These are phyloP conservation scores for Davidsoniella virescens DNA, from an alignment of 2,329 filamentous ascomycete genomes.

Conservation along the genomic window DNA sequence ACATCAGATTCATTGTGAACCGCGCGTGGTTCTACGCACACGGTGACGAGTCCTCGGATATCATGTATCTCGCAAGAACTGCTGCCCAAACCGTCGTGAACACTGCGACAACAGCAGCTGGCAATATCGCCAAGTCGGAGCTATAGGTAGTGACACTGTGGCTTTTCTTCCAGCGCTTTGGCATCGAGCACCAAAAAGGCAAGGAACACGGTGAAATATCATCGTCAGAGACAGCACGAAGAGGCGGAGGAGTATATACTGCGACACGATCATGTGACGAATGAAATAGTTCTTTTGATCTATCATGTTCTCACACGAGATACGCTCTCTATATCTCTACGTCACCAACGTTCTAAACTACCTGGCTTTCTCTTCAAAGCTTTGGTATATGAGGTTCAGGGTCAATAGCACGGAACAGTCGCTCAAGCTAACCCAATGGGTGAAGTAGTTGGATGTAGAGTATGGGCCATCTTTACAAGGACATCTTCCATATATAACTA, in stretches of 20 bases:
- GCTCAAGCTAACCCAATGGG: neutral
- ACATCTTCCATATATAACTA: neutral
- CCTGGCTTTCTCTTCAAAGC: too few species aligned
- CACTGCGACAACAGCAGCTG: slow-evolving; percentile 15
- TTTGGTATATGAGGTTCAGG: too few species aligned
- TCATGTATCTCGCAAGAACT: slow-evolving; percentile 30
- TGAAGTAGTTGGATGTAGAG: neutral
- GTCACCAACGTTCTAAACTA: too few species aligned
- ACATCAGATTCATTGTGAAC: slow-evolving; percentile 65
- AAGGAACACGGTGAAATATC: too few species aligned
- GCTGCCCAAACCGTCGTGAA: slow-evolving; percentile 20
- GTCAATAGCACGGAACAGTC: too few species aligned
- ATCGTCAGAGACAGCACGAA: neutral
- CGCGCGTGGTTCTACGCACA: slow-evolving; percentile 91
- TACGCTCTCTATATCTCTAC: too few species aligned
- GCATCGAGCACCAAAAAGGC: too few species aligned
- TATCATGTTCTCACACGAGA: too few species aligned
- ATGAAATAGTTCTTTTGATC: neutral
- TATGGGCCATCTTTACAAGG: neutral
- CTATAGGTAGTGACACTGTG: slow-evolving; percentile 16
- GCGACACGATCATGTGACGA: neutral
- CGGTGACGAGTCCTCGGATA: slow-evolving; percentile 49
- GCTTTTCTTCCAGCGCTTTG: too few species aligned
- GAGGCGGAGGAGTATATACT: neutral
- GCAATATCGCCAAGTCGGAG: slow-evolving; percentile 19